Evolutionary conservation across 495 filamentous ascomycete species (phyloP), one percentile per base, ranked within the genome.

Genomic region (Penicillium steckii): DNA sequence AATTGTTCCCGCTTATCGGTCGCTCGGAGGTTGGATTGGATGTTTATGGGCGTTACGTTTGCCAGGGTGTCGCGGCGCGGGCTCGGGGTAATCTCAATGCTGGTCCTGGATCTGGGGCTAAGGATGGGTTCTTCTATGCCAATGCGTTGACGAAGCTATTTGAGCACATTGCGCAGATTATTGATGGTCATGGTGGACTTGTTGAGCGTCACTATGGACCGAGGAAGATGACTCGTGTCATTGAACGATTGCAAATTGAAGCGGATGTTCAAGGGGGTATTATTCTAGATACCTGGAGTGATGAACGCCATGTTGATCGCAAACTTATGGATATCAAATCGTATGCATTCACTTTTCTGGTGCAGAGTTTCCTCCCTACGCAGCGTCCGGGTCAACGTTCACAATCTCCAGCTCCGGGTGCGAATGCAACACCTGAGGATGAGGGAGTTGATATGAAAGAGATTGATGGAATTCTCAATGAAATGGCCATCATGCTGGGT

Each of bases 261-360:
- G 92, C 89, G 8, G 94, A 98, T 70, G 86, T 96, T 24, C 95
- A 97, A 72, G 94, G 94, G n/a, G 95, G 94, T 49, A 95, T 97
- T 56, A 83, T 98, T 30, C 71, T 98, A 23, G 94, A 98, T 68
- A 94, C 92, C 18, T 98, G 92, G 90, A 82, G 84, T 44, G 94
- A 98, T 56, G 94, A 97, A 64, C 80, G 89, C 41, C 80, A 76
- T 32, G 81, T 98, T 22, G 88, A 90, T 62, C 79, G 92, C 57
- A 89, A 86, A 60, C 74, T 98, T 57, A 97, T 88, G 8, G 94
- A 98, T 63, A 87, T 95, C 64, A 96, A 90, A 71, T 94, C 90
- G 19, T 98, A 98, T 68, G 93, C 94, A 7, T 98, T 95, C 65
- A 94, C 91, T 0, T 98, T 97, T 62, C 71, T 98, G 41, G 91